Base-by-base conservation (phyloP, 805 yeast species). In the Soucietia sequanensis region DNA sequence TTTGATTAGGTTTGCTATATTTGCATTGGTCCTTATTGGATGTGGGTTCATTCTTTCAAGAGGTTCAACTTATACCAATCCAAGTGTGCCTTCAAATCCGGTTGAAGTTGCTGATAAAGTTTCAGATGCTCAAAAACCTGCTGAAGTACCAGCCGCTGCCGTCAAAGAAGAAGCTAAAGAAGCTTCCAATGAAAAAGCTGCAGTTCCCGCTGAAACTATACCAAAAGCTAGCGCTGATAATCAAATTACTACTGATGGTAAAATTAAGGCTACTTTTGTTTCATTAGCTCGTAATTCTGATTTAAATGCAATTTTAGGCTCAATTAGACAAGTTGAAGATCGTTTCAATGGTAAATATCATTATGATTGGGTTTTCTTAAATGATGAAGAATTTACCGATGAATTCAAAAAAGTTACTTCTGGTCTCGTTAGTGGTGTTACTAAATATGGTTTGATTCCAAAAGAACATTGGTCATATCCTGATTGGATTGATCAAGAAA, bases 281-380 rank as follows among this genome's bases (percentile, higher is more conserved):
- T 74, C 91, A 0, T 68, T 86, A 48, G 93, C 90, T 9, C 72
- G 95, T 64, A 84, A 85, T 58, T 49, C 65, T n/a, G 95, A 86
- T 54, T 58, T 86, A 37, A 70, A 75, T 63, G 72, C 72, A 17
- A 61, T 86, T 34, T 62, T 78, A 29, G 75, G 68, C 21, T 79
- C 95, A 6, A 83, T 86, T 41, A 72, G 86, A 58, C 76, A 81
- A 31, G 75, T 90, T 35, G 97, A 91, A 63, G 97, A 89, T 59
- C 72, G 96, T 43, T 91, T 93, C 72, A 91, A 91, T 68, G 56
- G 65, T 12, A 73, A 84, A 31, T 90, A 65, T 65, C 73, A 84
- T 44, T 91, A 91, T 56, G 97, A 95, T 49, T 91, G 98, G 97
- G 93, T 89, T 18, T 93, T 91, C 60, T 70, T 91, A 50, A 91